Conservation (phyloP, 2,329 filamentous ascomycete species). For the Cordyceps militaris region DNA sequence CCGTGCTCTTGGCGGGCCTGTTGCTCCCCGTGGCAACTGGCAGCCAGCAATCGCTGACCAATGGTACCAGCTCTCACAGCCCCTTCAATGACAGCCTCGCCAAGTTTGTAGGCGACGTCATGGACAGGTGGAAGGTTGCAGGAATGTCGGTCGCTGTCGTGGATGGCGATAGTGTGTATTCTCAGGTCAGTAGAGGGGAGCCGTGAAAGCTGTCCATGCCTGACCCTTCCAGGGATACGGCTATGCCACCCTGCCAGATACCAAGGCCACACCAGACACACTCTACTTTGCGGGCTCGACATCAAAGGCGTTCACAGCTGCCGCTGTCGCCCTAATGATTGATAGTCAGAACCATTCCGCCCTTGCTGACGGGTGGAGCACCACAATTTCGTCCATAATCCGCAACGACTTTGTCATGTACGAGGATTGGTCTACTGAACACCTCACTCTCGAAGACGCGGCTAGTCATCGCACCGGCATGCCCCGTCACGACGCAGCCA, state of each 20-base stretch:
- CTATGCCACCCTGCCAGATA: slow-evolving; percentile 8
- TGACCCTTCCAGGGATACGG: slow-evolving; percentile 9
- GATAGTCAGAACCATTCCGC: slow-evolving; percentile 12
- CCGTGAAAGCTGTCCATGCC: not conserved
- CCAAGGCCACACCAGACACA: slow-evolving; percentile 6
- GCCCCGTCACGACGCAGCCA: not conserved
- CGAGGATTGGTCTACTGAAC: slow-evolving; percentile 6
- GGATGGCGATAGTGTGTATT: slow-evolving; percentile 2
- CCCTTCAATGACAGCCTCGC: not conserved
- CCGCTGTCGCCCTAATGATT: slow-evolving; percentile 2
- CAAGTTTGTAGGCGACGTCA: not conserved
- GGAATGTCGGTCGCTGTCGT: slow-evolving; percentile 6
- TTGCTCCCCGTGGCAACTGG: not conserved
- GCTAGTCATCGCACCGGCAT: slow-evolving; percentile 7
- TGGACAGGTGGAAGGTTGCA: slow-evolving; percentile 5
- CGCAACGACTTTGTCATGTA: slow-evolving; percentile 11
- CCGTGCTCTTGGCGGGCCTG: not conserved
- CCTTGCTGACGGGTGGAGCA: slow-evolving; percentile 2
- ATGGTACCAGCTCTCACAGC: not conserved
- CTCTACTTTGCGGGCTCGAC: slow-evolving; percentile 9
- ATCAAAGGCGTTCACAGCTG: slow-evolving; percentile 8
- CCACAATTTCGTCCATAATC: slow-evolving; percentile 8
- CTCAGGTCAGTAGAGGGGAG: not conserved
- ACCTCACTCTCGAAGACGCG: slow-evolving; percentile 5
- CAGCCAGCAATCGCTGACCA: not conserved